phyloP scores from a whole-genome alignment of 2,329 filamentous ascomycete species.

The Cladophialophora psammophila region DNA sequence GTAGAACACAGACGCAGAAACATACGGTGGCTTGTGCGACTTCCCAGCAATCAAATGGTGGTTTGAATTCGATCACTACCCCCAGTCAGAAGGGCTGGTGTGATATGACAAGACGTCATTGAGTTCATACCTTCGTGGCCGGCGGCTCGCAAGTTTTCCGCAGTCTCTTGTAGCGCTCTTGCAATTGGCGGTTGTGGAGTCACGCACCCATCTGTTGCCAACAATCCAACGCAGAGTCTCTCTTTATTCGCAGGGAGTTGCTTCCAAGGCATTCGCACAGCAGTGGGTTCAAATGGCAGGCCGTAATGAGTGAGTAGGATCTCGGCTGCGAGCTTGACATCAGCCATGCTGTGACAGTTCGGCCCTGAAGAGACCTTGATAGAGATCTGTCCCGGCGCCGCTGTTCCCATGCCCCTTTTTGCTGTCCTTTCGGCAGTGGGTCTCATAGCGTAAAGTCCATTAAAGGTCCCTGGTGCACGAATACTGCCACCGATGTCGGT shows the following conservation, averaged over 20 bases:
- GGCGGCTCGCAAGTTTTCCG: conserved; percentile 50
- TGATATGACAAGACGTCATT: not conserved
- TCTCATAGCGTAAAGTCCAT: conserved; percentile 50
- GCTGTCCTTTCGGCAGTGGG: conserved; percentile 53
- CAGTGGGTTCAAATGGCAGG: conserved; percentile 61
- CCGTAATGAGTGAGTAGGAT: conserved; percentile 53
- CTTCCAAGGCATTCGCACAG: conserved; percentile 61
- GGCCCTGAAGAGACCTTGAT: conserved; percentile 63
- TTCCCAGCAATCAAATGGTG: conserved; percentile 34
- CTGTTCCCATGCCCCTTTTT: conserved; percentile 33
- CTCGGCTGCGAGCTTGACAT: conserved; percentile 54
- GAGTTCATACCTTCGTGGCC: conserved; percentile 31
- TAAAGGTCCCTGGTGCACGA: conserved; percentile 50
- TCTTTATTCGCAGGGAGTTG: conserved; percentile 30
- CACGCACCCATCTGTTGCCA: conserved; percentile 71
- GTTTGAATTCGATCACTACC: conserved; percentile 32
- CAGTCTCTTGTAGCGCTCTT: conserved; percentile 56
- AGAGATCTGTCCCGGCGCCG: conserved; percentile 32
- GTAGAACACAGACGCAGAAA: conserved; percentile 58
- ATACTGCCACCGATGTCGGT: conserved; percentile 59
- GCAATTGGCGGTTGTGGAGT: conserved; percentile 70
- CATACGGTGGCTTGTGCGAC: conserved; percentile 28
- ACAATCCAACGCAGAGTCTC: conserved; percentile 64
- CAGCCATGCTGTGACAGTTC: conserved; percentile 61
- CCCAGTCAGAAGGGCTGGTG: not conserved